A percentile compares a stretch with the other conserved stretches of the same genome.
Conservation (phyloP, 2,329 filamentous ascomycete genomes). For the Zopfia rhizophila region DNA sequence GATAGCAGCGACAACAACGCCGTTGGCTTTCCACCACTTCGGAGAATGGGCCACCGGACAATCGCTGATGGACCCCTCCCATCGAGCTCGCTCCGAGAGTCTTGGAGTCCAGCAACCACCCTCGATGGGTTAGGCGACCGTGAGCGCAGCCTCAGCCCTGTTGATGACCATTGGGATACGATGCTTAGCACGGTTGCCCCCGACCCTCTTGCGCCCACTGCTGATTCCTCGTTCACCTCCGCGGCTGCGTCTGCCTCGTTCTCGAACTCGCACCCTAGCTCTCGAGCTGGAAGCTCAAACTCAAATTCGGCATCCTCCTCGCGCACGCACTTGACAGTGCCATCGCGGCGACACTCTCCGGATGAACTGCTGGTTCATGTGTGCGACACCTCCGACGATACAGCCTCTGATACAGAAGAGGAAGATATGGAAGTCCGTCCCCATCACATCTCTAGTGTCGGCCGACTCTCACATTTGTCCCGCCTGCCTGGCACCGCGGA, state of each 20-base stretch:
- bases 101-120: constrained; percentile 47
- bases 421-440: constrained; percentile 55
- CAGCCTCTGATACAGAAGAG: constrained; percentile 63
- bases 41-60: constrained; percentile 50
- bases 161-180: constrained; percentile 77
- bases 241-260: constrained; percentile 65
- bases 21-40: constrained; percentile 48
- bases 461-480: no score
- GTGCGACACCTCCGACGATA: constrained; percentile 60
- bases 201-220: constrained; percentile 82
- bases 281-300: constrained; percentile 60
- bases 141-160: constrained; percentile 80
- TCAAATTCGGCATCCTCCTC: constrained; percentile 54
- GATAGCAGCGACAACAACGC: constrained; percentile 38
- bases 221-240: constrained; percentile 84
- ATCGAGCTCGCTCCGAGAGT: constrained; percentile 49
- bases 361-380: constrained; percentile 61
- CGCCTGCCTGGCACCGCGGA: constrained; percentile 30
- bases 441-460: no score
- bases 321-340: constrained; percentile 51
- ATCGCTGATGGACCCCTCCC: constrained; percentile 50
- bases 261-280: constrained; percentile 47
- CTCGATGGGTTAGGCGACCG: constrained; percentile 85
- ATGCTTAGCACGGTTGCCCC: constrained; percentile 83
- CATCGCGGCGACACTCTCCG: constrained; percentile 52